Evolutionary conservation across 169 alveolate genomes (phyloP).

Genomic region (Eimeria praecox): DNA sequence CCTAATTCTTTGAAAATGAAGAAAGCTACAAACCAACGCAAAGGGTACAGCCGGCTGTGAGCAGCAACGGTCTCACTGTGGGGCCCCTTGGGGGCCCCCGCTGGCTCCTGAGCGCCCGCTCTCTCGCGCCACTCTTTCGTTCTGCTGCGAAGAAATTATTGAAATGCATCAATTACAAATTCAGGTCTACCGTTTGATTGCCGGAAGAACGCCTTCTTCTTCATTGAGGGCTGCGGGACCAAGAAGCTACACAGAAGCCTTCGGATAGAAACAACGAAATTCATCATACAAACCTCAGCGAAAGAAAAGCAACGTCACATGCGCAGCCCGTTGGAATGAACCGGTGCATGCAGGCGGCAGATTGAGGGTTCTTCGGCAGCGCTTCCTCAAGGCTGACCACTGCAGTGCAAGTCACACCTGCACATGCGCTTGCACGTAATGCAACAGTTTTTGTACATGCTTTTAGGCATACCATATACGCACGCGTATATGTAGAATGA

Average conservation of each 20-base stretch:
- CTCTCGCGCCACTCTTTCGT: neutral
- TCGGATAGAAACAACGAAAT: neutral
- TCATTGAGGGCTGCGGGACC: neutral
- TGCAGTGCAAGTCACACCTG: neutral
- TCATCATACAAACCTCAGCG: neutral
- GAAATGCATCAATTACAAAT: neutral
- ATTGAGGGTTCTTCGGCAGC: neutral
- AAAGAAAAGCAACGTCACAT: neutral
- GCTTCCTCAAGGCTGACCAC: neutral
- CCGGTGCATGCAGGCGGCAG: neutral
- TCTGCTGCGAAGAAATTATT: neutral
- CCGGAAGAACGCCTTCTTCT: neutral
- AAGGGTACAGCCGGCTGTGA: neutral
- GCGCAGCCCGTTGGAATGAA: neutral
- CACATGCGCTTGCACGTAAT: neutral
- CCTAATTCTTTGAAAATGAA: neutral
- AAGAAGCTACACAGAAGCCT: neutral
- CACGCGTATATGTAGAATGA: neutral
- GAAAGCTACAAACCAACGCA: neutral
- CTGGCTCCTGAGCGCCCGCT: neutral
- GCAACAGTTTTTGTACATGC: neutral
- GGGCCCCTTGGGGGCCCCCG: conserved; percentile 14
- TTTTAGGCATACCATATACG: neutral
- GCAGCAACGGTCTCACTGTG: neutral
- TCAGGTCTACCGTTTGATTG: neutral